Base-by-base conservation (phyloP, 2,329 filamentous ascomycete genomes). In the Alternaria metachromatica region DNA sequence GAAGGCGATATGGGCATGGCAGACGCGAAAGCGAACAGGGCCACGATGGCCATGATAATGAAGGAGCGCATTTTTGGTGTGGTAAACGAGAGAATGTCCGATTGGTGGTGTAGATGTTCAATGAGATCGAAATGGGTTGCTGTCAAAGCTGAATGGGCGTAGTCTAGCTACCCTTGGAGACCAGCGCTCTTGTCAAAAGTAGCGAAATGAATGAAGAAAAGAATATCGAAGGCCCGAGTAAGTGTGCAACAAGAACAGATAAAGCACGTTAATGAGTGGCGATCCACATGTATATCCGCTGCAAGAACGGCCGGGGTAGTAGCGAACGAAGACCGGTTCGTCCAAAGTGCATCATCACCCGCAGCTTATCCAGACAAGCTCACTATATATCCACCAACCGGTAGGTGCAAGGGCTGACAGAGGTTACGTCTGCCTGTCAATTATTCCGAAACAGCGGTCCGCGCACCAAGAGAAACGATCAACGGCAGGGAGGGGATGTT, bases 1-100 rank as follows among this genome's bases (percentile, higher is more conserved):
- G 78, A 71, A 11, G 78, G 78, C 13, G 77, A 78, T 64, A 80
- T 79, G 4, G 77, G 78, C 21, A 76, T 67, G 7, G 75, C 76
- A 50, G 68, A 63, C n/a, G 73, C 72, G 18, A 70, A 66, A 41
- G 68, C 60, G 46, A 73, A 25, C 10, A 76, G 55, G 50, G 73
- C 73, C 70, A 76, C 59, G 10, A 76, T 26, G 62, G 69, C 71
- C 49, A 76, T 56, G 49, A 72, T 55, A 30, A 72, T 65, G 61
- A 72, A 70, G 33, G 65, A 70, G 33, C 72, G 74, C 77, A 79
- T 79, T 13, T 25, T 62, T 23, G 55, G 25, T 18, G 26, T 15
- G 20, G 15, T 37, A 50, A 18, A 8, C 21, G 25, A 44, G 25
- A 7, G 30, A 57, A 20, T 30, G 7, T 2, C 41, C 8, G 30